Evolutionary conservation across 2,329 filamentous ascomycete genomes (phyloP).

Genomic region (Fonsecaea nubica): DNA sequence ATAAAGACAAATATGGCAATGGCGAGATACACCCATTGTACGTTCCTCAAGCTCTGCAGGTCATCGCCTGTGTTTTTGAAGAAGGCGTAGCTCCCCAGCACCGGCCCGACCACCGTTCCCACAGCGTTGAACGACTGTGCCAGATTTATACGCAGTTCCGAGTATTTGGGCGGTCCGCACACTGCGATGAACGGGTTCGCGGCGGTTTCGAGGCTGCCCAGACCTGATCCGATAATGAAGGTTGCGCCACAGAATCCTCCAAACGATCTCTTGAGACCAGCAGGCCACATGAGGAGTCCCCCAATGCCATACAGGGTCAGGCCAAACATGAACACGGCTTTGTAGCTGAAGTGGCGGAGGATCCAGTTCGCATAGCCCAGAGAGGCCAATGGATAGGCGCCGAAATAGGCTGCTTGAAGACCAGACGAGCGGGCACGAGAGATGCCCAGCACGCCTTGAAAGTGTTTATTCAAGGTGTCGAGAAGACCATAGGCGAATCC

Average conservation of each 20-base stretch:
- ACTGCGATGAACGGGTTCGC: conserved; percentile 78
- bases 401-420: conserved; percentile 69
- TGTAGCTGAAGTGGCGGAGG: conserved; percentile 76
- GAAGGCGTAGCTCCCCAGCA: conserved; percentile 63
- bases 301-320: conserved; percentile 72
- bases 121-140: conserved; percentile 79
- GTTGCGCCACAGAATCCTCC: conserved; percentile 71
- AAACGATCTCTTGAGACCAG: conserved; percentile 73
- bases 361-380: conserved; percentile 64
- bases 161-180: conserved; percentile 75
- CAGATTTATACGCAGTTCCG: conserved; percentile 74
- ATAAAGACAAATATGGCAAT: conserved; percentile 74
- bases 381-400: conserved; percentile 61
- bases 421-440: conserved; percentile 64
- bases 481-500: conserved; percentile 57
- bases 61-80: conserved; percentile 68
- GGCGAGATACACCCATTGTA: conserved; percentile 80
- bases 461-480: conserved; percentile 61
- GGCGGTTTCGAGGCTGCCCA: conserved; percentile 76
- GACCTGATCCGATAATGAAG: conserved; percentile 75
- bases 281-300: conserved; percentile 84
- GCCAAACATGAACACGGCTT: conserved; percentile 78
- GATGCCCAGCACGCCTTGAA: conserved; percentile 62
- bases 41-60: conserved; percentile 65
- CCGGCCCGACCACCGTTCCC: conserved; percentile 74